phyloP scores from a whole-genome alignment of 495 filamentous ascomycete species.

The Xylaria scruposa region DNA sequence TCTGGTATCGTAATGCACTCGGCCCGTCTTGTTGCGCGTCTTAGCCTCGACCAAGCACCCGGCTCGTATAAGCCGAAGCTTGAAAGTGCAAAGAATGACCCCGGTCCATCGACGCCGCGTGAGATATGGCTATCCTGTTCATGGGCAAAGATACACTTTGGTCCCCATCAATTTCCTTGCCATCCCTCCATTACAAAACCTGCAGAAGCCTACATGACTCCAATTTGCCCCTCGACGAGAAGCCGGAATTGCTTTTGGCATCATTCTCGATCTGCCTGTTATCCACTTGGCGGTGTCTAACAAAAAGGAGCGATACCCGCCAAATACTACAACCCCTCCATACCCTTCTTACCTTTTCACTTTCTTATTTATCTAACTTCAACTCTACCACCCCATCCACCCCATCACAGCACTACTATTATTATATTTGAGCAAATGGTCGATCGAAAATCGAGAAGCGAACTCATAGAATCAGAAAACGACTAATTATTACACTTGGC shows the following conservation, averaged over 20 bases:
- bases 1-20: conserved; percentile 26
- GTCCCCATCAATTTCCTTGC: conserved; percentile 18
- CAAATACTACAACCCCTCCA: background rate
- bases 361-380: background rate
- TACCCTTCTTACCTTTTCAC: background rate
- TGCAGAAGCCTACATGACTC: conserved; percentile 23
- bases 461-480: background rate
- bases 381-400: background rate
- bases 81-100: conserved; percentile 22
- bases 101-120: conserved; percentile 17
- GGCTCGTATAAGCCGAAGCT: conserved; percentile 23
- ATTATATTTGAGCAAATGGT: background rate
- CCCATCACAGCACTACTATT: background rate
- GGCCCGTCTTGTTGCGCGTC: conserved; percentile 30
- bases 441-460: background rate
- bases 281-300: conserved; percentile 7
- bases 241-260: background rate
- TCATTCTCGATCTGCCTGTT: conserved; percentile 4
- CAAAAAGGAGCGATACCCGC: conserved; percentile 19
- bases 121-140: conserved; percentile 20
- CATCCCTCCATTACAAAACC: conserved; percentile 22
- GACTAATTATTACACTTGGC: background rate
- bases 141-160: conserved; percentile 16
- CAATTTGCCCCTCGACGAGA: conserved; percentile 23
- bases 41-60: conserved; percentile 26